Percentiles rank a stretch among this genome's conserved stretches.
phyloP scores from a whole-genome alignment of 306 rosid species.

The Oemleria cerasiformis region DNA sequence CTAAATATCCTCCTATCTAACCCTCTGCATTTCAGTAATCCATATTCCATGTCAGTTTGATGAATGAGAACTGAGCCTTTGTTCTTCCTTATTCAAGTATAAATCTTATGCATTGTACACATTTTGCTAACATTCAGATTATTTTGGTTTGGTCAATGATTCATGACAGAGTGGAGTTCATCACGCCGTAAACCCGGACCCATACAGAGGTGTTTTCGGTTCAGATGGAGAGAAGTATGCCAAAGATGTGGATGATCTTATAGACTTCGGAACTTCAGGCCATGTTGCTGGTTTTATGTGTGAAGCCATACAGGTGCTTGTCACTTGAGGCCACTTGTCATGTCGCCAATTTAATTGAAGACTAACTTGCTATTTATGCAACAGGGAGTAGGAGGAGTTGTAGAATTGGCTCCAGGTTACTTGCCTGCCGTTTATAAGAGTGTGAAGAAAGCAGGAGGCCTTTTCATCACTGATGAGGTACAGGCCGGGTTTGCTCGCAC shows the following conservation, averaged over 20 bases:
- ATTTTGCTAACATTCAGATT: not conserved
- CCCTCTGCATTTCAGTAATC: too few relatives aligned
- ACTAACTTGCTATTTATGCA: not conserved
- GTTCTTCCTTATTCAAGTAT: not conserved
- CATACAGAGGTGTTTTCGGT: constrained; percentile 91
- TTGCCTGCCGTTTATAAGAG: constrained; percentile 55
- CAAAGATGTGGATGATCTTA: constrained; percentile 73
- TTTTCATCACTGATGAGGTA: constrained; percentile 93
- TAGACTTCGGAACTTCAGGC: constrained; percentile 87
- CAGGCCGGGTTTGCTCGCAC: constrained; percentile 86
- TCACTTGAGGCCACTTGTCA: not conserved
- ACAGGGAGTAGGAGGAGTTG: constrained; percentile 91
- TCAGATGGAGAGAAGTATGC: constrained; percentile 90
- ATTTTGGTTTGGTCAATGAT: constrained; percentile 3
- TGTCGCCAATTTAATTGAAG: not conserved
- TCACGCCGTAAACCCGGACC: constrained; percentile 90
- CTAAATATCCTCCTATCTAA: too few relatives aligned
- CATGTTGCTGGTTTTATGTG: constrained; percentile 77
- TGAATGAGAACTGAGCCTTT: not conserved
- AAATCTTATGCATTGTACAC: not conserved
- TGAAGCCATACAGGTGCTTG: constrained; percentile 79
- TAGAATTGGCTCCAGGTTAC: constrained; percentile 92
- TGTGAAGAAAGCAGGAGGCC: constrained; percentile 82
- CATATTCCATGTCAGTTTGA: not conserved
- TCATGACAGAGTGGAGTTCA: constrained; percentile 75